Percentiles rank a stretch among this genome's conserved stretches.
phyloP scores from a whole-genome alignment of 2,329 filamentous ascomycete species.

The Colletotrichum sp. region DNA sequence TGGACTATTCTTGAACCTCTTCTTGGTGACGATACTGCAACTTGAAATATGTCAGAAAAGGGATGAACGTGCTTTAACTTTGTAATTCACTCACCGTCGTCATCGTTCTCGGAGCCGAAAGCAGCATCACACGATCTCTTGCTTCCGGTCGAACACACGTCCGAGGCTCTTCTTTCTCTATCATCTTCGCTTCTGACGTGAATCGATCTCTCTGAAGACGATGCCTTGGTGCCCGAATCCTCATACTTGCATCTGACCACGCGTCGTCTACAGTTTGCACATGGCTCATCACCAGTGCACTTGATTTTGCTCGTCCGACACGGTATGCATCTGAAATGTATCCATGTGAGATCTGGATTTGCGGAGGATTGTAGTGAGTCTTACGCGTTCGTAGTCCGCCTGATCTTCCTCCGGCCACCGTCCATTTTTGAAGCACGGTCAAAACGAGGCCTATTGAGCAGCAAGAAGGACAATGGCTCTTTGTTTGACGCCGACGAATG shows the following conservation, averaged over 20 bases:
- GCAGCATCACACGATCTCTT: background rate
- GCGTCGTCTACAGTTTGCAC: conserved; percentile 35
- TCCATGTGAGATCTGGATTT: background rate
- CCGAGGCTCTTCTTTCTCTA: background rate
- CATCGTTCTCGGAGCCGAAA: background rate
- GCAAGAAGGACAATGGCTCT: background rate
- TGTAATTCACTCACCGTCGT: background rate
- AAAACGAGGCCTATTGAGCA: background rate
- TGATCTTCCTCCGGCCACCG: background rate
- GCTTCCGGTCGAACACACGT: background rate
- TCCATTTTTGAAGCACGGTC: background rate
- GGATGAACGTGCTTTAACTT: background rate
- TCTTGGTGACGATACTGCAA: conserved; percentile 17
- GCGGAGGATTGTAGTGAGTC: background rate
- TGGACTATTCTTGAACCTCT: background rate
- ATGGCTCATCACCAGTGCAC: conserved; percentile 37
- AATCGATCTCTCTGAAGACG: conserved; percentile 23
- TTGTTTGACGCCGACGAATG: background rate
- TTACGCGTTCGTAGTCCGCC: background rate
- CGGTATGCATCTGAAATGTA: conserved; percentile 28
- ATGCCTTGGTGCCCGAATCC: conserved; percentile 31
- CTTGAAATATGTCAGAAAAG: conserved; percentile 12
- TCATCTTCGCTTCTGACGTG: background rate
- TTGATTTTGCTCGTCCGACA: conserved; percentile 41
- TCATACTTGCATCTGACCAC: conserved; percentile 34